A percentile compares a stretch with the other conserved stretches of the same genome.
These are phyloP conservation scores for Rutstroemia sydowiana DNA, from an alignment of 2,329 filamentous ascomycete species.

Conservation along the genomic window DNA sequence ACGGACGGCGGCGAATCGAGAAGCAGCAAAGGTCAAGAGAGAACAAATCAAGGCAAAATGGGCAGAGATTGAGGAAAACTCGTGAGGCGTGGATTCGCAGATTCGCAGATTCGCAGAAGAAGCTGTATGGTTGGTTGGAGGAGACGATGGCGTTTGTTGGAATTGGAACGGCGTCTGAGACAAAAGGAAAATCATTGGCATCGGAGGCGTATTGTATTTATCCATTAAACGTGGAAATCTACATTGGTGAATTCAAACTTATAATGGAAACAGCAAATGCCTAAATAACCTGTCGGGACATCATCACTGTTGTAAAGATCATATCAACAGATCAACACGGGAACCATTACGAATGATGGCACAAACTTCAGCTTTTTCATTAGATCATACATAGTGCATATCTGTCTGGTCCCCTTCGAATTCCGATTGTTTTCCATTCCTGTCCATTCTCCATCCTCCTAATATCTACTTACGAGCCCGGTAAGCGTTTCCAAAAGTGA, in stretches of 20 bases:
- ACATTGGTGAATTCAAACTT: too few relatives aligned
- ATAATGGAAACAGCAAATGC: too few relatives aligned
- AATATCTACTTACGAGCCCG: slow-evolving; percentile 25
- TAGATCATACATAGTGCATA: not conserved
- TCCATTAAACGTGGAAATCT: too few relatives aligned
- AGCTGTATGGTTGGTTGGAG: not conserved
- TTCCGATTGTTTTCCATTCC: not conserved
- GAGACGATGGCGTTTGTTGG: not conserved
- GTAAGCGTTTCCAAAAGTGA: slow-evolving; percentile 70
- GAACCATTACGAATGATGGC: not conserved
- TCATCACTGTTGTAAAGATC: too few relatives aligned
- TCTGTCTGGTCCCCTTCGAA: not conserved
- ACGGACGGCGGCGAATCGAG: slow-evolving; percentile 69
- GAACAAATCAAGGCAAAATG: slow-evolving; percentile 69
- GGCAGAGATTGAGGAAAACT: slow-evolving; percentile 70
- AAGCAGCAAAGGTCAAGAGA: slow-evolving; percentile 61
- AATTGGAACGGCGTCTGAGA: not conserved
- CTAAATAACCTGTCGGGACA: too few relatives aligned
- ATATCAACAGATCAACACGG: too few relatives aligned
- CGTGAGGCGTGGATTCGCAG: slow-evolving; percentile 31
- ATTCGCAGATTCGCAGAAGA: not conserved
- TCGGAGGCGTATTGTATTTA: too few relatives aligned
- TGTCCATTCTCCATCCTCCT: not conserved
- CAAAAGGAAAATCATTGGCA: too few relatives aligned
- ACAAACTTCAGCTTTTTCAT: not conserved